Percentiles rank a stretch among this genome's conserved stretches.
These are phyloP conservation scores for Eutypa lata DNA, from an alignment of 2,329 filamentous ascomycete species.

Conservation along the genomic window DNA sequence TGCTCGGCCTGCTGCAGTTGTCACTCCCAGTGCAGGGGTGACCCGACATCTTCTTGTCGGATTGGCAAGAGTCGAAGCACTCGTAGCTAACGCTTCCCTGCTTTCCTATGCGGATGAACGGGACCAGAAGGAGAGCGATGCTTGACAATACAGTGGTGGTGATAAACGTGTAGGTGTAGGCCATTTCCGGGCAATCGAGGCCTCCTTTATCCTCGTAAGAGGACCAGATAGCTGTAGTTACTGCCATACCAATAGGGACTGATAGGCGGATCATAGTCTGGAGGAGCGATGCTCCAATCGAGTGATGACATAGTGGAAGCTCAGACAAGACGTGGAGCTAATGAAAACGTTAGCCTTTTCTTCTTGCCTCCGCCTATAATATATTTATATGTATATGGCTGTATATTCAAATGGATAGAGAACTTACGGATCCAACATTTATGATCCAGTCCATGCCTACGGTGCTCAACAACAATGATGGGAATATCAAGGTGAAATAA, in stretches of 20 bases:
- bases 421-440: constrained; percentile 30
- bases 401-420: background rate
- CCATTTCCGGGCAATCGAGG: constrained; percentile 15
- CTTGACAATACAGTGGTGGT: constrained; percentile 26
- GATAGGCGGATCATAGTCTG: constrained; percentile 28
- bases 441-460: constrained; percentile 33
- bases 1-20: constrained; percentile 22
- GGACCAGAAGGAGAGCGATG: constrained; percentile 26
- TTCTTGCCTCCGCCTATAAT: background rate
- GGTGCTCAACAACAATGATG: constrained; percentile 29
- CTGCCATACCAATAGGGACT: constrained; percentile 28
- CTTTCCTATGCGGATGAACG: constrained; percentile 28
- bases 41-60: constrained; percentile 1
- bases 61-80: constrained; percentile 4
- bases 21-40: constrained; percentile 10
- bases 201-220: constrained; percentile 21
- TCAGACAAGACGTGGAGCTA: constrained; percentile 28
- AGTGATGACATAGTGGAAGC: constrained; percentile 28
- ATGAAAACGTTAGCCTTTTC: constrained; percentile 5
- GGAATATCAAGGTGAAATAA: constrained; percentile 30
- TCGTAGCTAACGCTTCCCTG: constrained; percentile 15
- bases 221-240: constrained; percentile 32
- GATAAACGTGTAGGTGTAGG: constrained; percentile 30
- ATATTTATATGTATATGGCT: background rate
- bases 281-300: constrained; percentile 27